Evolutionary conservation across 2,329 filamentous ascomycete genomes (phyloP).

Genomic region (Hymenoscyphus albidus): DNA sequence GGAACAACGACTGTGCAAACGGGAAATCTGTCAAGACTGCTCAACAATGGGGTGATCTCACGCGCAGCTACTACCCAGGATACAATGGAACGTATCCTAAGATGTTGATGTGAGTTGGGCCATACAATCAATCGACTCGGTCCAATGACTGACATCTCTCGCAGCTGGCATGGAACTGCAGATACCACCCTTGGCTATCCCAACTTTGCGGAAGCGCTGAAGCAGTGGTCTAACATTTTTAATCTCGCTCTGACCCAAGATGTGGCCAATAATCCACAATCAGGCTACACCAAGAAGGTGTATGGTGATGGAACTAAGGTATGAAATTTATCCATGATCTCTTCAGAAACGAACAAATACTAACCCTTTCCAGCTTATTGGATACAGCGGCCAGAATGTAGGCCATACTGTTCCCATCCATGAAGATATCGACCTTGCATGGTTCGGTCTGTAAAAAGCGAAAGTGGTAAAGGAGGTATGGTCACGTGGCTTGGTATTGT

Average conservation of each 20-base stretch:
- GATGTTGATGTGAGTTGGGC: slow-evolving; percentile 12
- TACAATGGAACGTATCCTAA: slow-evolving; percentile 12
- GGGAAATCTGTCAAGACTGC: slow-evolving; percentile 13
- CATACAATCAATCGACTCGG: neutral
- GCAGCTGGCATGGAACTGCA: slow-evolving; percentile 35
- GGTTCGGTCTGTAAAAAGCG: slow-evolving; percentile 15
- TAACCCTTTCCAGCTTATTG: slow-evolving; percentile 25
- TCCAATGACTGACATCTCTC: neutral
- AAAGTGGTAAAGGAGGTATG: neutral
- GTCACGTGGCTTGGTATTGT: no score
- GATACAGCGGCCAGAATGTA: slow-evolving; percentile 32
- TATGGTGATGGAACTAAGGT: slow-evolving; percentile 35
- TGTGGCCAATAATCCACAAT: slow-evolving; percentile 29
- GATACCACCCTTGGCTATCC: slow-evolving; percentile 39
- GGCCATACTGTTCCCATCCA: slow-evolving; percentile 34
- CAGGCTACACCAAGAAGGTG: slow-evolving; percentile 34
- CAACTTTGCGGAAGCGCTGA: slow-evolving; percentile 42
- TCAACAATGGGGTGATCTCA: slow-evolving; percentile 15
- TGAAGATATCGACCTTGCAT: slow-evolving; percentile 30
- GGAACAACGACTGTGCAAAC: slow-evolving; percentile 51
- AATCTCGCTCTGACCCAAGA: slow-evolving; percentile 27
- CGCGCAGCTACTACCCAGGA: slow-evolving; percentile 9
- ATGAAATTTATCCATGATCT: no score
- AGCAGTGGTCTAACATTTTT: slow-evolving; percentile 47
- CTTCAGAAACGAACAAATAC: no score